These are phyloP conservation scores for Rhodotorula mucilaginosa DNA, from an alignment of 1,284 basidiomycete species.

Conservation along the genomic window DNA sequence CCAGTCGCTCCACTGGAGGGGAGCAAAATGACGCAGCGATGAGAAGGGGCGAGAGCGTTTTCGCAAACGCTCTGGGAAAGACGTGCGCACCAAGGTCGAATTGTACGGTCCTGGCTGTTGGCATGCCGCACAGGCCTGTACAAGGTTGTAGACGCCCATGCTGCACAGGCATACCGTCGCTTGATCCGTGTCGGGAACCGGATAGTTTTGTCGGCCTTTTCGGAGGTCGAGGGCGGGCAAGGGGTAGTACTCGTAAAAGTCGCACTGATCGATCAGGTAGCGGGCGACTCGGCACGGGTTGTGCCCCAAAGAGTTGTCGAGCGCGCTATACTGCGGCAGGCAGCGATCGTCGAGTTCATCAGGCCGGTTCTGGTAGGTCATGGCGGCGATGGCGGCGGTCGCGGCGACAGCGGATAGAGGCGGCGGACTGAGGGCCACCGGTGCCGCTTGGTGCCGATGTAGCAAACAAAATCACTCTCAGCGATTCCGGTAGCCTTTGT, in stretches of 20 bases:
- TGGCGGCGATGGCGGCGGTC: background rate
- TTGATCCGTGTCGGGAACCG: conserved; percentile 57
- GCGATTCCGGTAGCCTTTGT: no score
- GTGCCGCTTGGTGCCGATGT: background rate
- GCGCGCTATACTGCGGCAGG: conserved; percentile 64
- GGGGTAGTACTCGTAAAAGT: conserved; percentile 60
- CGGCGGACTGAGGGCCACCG: no score
- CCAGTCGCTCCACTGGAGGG: conserved; percentile 28
- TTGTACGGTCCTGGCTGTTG: conserved; percentile 9
- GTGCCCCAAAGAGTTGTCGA: conserved; percentile 55
- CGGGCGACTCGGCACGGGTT: conserved; percentile 52
- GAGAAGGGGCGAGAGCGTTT: background rate
- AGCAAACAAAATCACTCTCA: no score
- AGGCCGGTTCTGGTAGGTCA: conserved; percentile 5
- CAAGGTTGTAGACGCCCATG: conserved; percentile 33
- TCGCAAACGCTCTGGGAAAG: background rate
- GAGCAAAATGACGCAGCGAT: background rate
- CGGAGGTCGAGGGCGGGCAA: conserved; percentile 63
- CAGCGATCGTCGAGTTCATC: conserved; percentile 52
- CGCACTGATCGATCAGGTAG: conserved; percentile 58
- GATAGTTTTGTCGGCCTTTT: conserved; percentile 70
- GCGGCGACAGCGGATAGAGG: background rate
- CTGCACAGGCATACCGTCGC: conserved; percentile 19
- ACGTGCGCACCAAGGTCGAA: conserved; percentile 13
- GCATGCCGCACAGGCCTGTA: conserved; percentile 36